Percentiles rank a stretch among this genome's conserved stretches.
Evolutionary conservation across 2,329 filamentous ascomycete species (phyloP).

Genomic region (Orbilia blumenaviensis): DNA sequence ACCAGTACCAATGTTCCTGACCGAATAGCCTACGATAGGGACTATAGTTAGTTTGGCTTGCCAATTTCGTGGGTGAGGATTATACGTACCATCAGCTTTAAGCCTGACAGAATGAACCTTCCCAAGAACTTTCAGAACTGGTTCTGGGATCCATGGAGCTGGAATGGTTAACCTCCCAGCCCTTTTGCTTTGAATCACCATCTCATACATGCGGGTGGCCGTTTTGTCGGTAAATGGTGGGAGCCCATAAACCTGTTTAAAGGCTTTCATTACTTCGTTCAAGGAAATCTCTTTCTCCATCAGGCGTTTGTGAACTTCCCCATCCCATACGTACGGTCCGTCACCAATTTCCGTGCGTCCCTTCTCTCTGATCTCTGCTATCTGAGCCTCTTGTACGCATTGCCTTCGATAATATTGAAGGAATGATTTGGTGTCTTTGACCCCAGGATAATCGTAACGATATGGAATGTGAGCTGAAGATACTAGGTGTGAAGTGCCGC

Average conservation of each 20-base stretch:
- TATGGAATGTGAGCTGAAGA: slow-evolving; percentile 10
- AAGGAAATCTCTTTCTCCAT: background rate
- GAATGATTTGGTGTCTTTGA: slow-evolving; percentile 14
- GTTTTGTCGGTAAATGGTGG: background rate
- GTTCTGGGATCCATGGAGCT: background rate
- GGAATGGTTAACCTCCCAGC: background rate
- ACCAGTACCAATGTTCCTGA: too few relatives aligned
- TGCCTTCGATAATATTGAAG: background rate
- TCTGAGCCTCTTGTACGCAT: background rate
- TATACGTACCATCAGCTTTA: background rate
- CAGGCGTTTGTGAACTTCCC: background rate
- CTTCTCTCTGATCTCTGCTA: slow-evolving; percentile 13
- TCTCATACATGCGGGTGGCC: background rate
- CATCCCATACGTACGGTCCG: slow-evolving; percentile 14
- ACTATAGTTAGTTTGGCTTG: background rate
- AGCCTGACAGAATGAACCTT: background rate
- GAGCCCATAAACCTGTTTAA: background rate
- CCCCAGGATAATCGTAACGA: background rate
- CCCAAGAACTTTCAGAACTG: background rate
- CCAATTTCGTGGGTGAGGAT: background rate
- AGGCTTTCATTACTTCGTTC: background rate
- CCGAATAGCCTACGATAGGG: background rate
- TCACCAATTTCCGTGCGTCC: background rate
- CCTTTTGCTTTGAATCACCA: slow-evolving; percentile 3
- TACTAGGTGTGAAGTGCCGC: background rate